phyloP scores from a whole-genome alignment of 306 rosid genomes.

The Quercus ilex region DNA sequence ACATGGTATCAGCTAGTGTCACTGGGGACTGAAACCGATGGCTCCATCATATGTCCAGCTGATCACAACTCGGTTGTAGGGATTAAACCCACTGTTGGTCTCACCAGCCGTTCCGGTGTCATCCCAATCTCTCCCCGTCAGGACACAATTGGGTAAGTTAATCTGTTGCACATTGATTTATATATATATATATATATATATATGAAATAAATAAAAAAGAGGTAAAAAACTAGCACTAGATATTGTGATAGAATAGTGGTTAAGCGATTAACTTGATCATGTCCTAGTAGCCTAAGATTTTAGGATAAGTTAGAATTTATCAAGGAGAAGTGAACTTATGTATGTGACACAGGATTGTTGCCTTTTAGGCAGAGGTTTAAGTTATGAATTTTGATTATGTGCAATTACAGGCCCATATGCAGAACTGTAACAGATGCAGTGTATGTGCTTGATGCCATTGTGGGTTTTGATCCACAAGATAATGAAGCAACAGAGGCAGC shows the following conservation, averaged over 20 bases:
- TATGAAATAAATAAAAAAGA: too few relatives aligned
- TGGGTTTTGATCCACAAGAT: slow-evolving; percentile 58
- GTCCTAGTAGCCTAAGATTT: too few relatives aligned
- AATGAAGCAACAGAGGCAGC: slow-evolving; percentile 45
- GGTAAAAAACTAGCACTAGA: too few relatives aligned
- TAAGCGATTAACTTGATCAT: too few relatives aligned
- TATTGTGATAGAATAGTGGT: too few relatives aligned
- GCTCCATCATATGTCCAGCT: slow-evolving; percentile 57
- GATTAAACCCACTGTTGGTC: slow-evolving; percentile 68
- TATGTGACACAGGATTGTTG: not conserved
- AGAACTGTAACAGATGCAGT: slow-evolving; percentile 79
- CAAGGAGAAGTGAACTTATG: too few relatives aligned
- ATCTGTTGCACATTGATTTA: not conserved
- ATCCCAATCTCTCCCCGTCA: slow-evolving; percentile 52
- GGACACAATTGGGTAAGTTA: slow-evolving; percentile 55
- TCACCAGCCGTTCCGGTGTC: slow-evolving; percentile 63
- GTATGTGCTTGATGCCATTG: slow-evolving; percentile 65
- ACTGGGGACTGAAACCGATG: slow-evolving; percentile 62
- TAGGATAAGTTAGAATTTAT: too few relatives aligned
- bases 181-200: too few relatives aligned
- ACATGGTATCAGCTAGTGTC: slow-evolving; percentile 61
- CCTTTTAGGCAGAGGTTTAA: not conserved
- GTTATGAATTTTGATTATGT: not conserved
- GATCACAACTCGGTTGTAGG: slow-evolving; percentile 63
- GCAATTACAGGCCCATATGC: slow-evolving; percentile 53